Evolutionary conservation across 2,329 filamentous ascomycete species (phyloP).

Genomic region (Emergomyces orientalis): DNA sequence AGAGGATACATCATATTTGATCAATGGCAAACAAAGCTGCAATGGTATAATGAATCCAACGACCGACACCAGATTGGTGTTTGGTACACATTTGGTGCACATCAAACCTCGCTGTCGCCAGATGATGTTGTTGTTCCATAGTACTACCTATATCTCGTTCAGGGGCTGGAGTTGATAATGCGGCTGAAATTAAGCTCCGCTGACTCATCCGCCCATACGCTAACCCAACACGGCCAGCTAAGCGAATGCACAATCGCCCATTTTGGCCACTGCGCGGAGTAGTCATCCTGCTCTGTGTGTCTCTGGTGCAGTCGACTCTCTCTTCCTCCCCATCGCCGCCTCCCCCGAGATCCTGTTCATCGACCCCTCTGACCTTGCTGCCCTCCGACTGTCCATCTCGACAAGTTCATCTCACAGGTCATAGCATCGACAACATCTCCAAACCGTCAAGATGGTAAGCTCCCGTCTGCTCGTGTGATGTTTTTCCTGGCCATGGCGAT

Average conservation of each 20-base stretch:
- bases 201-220: neutral
- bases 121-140: neutral
- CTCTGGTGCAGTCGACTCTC: neutral
- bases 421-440: slow-evolving; percentile 34
- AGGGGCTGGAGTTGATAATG: slow-evolving; percentile 3
- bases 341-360: slow-evolving; percentile 12
- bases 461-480: slow-evolving; percentile 5
- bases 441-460: slow-evolving; percentile 38
- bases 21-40: neutral
- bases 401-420: slow-evolving; percentile 28
- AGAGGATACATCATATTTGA: neutral
- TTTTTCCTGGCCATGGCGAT: neutral
- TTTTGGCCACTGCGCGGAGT: slow-evolving; percentile 11
- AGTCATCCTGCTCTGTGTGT: neutral
- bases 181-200: slow-evolving; percentile 3
- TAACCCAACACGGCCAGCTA: slow-evolving; percentile 23
- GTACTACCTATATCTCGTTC: neutral
- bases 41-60: neutral
- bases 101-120: neutral
- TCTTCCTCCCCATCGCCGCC: neutral
- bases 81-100: neutral
- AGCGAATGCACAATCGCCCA: slow-evolving; percentile 34
- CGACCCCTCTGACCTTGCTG: slow-evolving; percentile 14
- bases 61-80: neutral
- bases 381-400: slow-evolving; percentile 25